Evolutionary conservation across 1,284 basidiomycete genomes (phyloP).

Genomic region (Cutaneotrichosporon sp.): DNA sequence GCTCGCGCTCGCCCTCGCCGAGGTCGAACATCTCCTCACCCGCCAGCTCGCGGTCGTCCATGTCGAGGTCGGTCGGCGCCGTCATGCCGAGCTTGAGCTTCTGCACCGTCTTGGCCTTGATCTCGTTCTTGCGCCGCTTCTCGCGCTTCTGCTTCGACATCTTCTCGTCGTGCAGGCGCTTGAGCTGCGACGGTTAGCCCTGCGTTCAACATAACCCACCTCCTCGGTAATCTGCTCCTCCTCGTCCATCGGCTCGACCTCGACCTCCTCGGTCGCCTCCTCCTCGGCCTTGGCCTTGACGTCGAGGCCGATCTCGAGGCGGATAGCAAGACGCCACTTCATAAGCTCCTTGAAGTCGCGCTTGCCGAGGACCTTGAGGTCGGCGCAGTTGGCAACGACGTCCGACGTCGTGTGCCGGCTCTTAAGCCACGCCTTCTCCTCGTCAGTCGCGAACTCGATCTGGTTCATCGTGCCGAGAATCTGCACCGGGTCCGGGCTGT

Average conservation of each 20-base stretch:
- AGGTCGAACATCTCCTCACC: slow-evolving; percentile 80
- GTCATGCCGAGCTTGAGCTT: slow-evolving; percentile 98
- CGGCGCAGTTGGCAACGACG: slow-evolving; percentile 77
- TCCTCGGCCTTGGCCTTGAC: slow-evolving; percentile 69
- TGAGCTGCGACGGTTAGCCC: slow-evolving; percentile 63
- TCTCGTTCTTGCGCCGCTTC: slow-evolving; percentile 83
- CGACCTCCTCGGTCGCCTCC: slow-evolving; percentile 73
- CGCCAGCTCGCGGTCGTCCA: slow-evolving; percentile 66
- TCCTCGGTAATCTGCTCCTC: slow-evolving; percentile 86
- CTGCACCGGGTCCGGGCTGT: slow-evolving; percentile 68
- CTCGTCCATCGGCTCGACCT: slow-evolving; percentile 78
- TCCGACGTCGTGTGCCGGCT: slow-evolving; percentile 75
- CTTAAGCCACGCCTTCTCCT: slow-evolving; percentile 82
- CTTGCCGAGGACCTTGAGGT: slow-evolving; percentile 96
- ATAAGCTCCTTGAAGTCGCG: slow-evolving; percentile 93
- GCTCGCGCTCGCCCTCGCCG: slow-evolving; percentile 61
- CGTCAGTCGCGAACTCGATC: slow-evolving; percentile 78
- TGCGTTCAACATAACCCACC: slow-evolving; percentile 56
- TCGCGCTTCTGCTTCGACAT: slow-evolving; percentile 75
- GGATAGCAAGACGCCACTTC: slow-evolving; percentile 83
- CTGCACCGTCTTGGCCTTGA: slow-evolving; percentile 82
- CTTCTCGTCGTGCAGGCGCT: slow-evolving; percentile 78
- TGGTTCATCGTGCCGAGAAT: slow-evolving; percentile 81
- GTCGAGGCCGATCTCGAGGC: slow-evolving; percentile 84
- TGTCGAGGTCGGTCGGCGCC: slow-evolving; percentile 91